Evolutionary conservation across 73 alveolate genomes (phyloP).

Genomic region (Paramecium caudatum): DNA sequence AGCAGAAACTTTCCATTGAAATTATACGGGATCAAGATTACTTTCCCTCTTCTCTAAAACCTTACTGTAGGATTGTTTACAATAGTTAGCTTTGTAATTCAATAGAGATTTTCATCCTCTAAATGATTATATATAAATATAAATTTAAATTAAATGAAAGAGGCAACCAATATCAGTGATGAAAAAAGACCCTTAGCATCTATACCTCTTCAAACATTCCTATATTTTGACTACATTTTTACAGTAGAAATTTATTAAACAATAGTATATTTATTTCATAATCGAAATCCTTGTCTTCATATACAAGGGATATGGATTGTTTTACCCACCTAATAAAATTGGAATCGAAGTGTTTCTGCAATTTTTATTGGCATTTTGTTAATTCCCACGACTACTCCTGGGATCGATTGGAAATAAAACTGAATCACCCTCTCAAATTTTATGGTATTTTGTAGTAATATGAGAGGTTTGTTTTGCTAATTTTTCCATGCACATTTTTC

Average conservation of each 20-base stretch:
- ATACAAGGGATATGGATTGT: conserved; percentile 54
- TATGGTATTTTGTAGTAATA: conserved; percentile 18
- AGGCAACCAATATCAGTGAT: background rate
- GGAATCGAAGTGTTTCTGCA: conserved; percentile 57
- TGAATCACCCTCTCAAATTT: conserved; percentile 59
- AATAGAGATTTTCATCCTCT: conserved; percentile 42
- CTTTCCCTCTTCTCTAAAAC: conserved; percentile 6
- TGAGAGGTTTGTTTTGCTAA: conserved; percentile 1
- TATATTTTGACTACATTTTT: conserved; percentile 63
- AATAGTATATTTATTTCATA: conserved; percentile 14
- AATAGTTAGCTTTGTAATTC: conserved; percentile 36
- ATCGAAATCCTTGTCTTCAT: conserved; percentile 27
- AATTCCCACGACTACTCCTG: conserved; percentile 62
- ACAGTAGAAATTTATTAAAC: background rate
- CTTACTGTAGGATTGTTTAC: conserved; percentile 49
- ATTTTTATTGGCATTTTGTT: conserved; percentile 45
- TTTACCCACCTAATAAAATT: conserved; percentile 62
- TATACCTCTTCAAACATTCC: conserved; percentile 59
- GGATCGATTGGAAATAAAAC: conserved; percentile 76
- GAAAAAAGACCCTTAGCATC: conserved; percentile 67
- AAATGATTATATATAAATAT: background rate
- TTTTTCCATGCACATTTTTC: conserved; percentile 26
- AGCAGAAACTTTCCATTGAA: conserved; percentile 53
- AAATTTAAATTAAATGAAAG: background rate
- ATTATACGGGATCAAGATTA: conserved; percentile 50